Base-by-base conservation (phyloP, 768 basidiomycete species). In the Trametes cinnabarina region DNA sequence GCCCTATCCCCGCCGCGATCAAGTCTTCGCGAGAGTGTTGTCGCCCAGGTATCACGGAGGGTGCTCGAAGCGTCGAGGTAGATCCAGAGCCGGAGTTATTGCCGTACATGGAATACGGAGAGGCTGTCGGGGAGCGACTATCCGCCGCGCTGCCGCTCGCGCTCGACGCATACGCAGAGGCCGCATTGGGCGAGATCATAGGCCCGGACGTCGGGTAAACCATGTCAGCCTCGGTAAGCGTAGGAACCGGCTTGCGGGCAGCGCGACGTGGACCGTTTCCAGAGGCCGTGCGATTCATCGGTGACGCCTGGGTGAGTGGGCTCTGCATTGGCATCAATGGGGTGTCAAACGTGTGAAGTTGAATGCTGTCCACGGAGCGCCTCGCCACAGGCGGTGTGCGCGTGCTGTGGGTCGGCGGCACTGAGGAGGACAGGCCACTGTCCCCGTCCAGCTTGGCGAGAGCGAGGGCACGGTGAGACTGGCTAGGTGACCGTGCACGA, bases 11-110 rank as follows among this genome's bases (percentile, higher is more conserved):
- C 58, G 49, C 28, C 42, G 58, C 55, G 14, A 63, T 53, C 22
- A 69, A 55, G 41, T 67, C 69, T 47, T 65, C 61, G 32, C 60
- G 63, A 37, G 68, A 69, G 37, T 57, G 65, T 34, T 56, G 55
- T 19, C 55, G 43, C 3, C 23, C 60, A 12, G 58, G 39, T 0
- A 42, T 48, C 22, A 8, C n/a, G 39, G 14, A 34, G 55, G 46
- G 47, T 53, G 62, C 46, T 48, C 64, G 58, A 37, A 58, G 44
- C 30, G 54, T 65, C n/a, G 60, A 43, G 15, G 52, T 51, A 15
- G 64, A 57, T 8, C 56, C 55, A n/a, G 64, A 57, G 2, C 35
- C 55, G 25, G 57, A 43, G 39, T 55, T 55, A 48, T 51, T 47
- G 25, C 37, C 23, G 50, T 55, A 60, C 49, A 60, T 50, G 15